Base-by-base conservation (phyloP, 2,329 filamentous ascomycete species). In the Penicillium paneum region DNA sequence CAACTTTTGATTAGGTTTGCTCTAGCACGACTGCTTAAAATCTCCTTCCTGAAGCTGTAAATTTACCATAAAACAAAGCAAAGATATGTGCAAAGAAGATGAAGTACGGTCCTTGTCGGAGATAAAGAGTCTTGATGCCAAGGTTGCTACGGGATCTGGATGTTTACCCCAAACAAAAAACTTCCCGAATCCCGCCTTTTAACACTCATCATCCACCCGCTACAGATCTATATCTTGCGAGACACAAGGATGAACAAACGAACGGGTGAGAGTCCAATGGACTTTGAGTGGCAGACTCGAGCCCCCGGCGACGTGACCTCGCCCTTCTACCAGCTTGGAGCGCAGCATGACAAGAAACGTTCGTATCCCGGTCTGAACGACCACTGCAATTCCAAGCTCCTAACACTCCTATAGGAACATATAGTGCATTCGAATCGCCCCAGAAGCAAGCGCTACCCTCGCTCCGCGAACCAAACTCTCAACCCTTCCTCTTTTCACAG, bases 401-500 rank as follows among this genome's bases (percentile, higher is more conserved):
- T 54, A 29, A 48, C 45, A 19, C 31, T 42, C 26, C 7, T 11
- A 44, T 32, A 78, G 75, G 74, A 17, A 65, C 74, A 41, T 72
- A 75, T 52, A 71, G 68, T 43, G 63, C 70, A 19, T 76, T 78
- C 46, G 71, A 74, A 28, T 78, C 77, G 0, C 76, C 83, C 5
- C 70, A 74, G 48, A 86, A 84, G 65, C 64, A 71, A 46, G 63
- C 67, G 39, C 71, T 74, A 41, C 76, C 77, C n/a, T 66, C 74
- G 26, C 71, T 81, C 49, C 78, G 78, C 61, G 74, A 79, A 50
- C 78, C 79, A 29, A 74, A 78, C 59, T 76, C 74, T 34, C 76
- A 82, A 58, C 71, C 76, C 19, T 79, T 75, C 69, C 75, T 77
- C 55, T 83, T 82, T 69, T 73, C 74, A 19, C 74, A 73, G 43